Base-by-base conservation (phyloP, 345 rosid species). In the Moringa oleifera region DNA sequence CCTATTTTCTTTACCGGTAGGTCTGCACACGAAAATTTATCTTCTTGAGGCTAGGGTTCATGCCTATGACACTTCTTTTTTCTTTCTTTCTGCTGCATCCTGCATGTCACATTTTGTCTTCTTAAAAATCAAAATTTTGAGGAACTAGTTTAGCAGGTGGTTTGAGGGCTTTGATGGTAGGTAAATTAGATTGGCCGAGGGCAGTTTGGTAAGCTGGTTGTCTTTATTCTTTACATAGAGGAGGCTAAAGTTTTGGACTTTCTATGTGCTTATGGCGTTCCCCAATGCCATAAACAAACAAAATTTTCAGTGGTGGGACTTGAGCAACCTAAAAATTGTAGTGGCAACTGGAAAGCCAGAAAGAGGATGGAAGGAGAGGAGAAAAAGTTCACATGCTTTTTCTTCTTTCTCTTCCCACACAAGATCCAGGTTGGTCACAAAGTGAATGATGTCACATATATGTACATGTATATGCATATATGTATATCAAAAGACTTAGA, bases 371-470 rank as follows among this genome's bases (percentile, higher is more conserved):
- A 65, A 71, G 70, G 69, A 65, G 71, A 36, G 54, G 19, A 25
- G 60, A 57, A 65, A 80, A 80, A 77, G 76, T 63, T 70, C 71
- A 58, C 60, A 47, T 59, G 67, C 81, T 75, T 84, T 84, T 77
- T 75, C 79, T 65, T 62, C 55, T 61, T 61, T 70, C 73, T 28
- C 58, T 69, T 62, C 68, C 73, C 57, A 62, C 58, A 54, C 56
- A 58, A 77, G 68, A 67, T 78, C 72, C 79, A 72, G 80, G 77
- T 77, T 71, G 68, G 68, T 70, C 52, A 51, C 7, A 36, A 28
- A 20, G 23, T 20, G 15, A 36, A 33, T 20, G 15, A 36, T 55
- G 21, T 21, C 25, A 41, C 4, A 21, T 16, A 33, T 11, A 31
- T 61, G 47, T 41, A 41, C 17, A 18, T 33, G 11, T 33, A 18